A percentile compares a stretch with the other conserved stretches of the same genome.
phyloP scores from a whole-genome alignment of 257 asterid genomes.

The Nicotiana obtusifolia region DNA sequence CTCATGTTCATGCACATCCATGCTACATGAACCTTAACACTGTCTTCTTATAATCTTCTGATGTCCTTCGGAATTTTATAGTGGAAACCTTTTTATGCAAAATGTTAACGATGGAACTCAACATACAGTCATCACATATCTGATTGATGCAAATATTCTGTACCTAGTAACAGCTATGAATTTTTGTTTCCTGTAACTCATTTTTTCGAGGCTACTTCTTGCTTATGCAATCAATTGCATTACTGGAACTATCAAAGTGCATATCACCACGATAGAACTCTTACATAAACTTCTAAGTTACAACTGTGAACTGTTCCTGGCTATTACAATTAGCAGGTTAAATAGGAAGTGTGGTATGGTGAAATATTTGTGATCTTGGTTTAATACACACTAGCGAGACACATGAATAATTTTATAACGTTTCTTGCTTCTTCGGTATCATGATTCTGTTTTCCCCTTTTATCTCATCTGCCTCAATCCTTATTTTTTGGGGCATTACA shows the following conservation, averaged over 20 bases:
- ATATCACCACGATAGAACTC: neutral
- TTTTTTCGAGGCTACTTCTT: neutral
- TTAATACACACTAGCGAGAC: neutral
- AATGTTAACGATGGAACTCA: neutral
- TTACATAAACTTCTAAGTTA: neutral
- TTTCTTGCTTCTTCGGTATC: neutral
- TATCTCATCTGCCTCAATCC: neutral
- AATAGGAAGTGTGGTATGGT: neutral
- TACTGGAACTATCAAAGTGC: neutral
- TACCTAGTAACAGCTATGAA: neutral
- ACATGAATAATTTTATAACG: neutral
- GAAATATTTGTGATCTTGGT: neutral
- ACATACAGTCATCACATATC: neutral
- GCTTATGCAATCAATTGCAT: neutral
- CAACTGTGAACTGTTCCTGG: neutral
- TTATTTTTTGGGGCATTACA: constrained; percentile 18
- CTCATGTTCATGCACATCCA: neutral
- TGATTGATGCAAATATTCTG: neutral
- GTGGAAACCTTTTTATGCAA: neutral
- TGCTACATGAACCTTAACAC: neutral
- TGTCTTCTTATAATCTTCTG: neutral
- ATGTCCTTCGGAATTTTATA: neutral
- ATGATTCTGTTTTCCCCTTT: neutral
- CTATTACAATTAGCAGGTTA: neutral
- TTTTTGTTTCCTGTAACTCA: neutral